These are phyloP conservation scores for Lepidium aucheri DNA, from an alignment of 345 rosid species.

Conservation along the genomic window DNA sequence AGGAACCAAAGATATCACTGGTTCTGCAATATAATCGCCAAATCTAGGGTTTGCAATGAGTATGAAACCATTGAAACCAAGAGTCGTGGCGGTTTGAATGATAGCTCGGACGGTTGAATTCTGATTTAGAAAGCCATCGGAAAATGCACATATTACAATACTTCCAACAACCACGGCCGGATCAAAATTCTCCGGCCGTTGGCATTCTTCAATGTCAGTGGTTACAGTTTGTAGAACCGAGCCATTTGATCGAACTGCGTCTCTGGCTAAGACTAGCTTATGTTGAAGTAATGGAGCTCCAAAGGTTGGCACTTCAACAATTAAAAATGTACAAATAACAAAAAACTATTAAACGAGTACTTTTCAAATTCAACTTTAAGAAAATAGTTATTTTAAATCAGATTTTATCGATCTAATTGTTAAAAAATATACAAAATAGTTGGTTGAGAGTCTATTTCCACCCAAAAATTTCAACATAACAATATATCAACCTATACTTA, in stretches of 20 bases:
- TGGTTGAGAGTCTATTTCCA: too few relatives aligned
- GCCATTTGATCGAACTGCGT: constrained; percentile 39
- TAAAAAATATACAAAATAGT: too few relatives aligned
- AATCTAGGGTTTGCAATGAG: constrained; percentile 53
- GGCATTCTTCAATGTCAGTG: constrained; percentile 62
- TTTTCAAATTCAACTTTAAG: too few relatives aligned
- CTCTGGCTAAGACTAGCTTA: constrained; percentile 60
- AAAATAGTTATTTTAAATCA: too few relatives aligned
- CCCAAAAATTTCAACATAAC: too few relatives aligned
- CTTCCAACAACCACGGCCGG: constrained; percentile 40
- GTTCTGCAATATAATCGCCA: constrained; percentile 64
- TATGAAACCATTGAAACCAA: constrained; percentile 55
- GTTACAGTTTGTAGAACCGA: constrained; percentile 38
- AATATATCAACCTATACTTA: too few relatives aligned
- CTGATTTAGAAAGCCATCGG: constrained; percentile 55
- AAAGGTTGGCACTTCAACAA: constrained; percentile 45
- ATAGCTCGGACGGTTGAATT: constrained; percentile 54
- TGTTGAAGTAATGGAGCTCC: constrained; percentile 38
- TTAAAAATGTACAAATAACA: neutral
- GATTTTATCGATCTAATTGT: too few relatives aligned
- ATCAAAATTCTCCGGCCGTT: constrained; percentile 53
- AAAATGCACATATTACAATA: constrained; percentile 66
- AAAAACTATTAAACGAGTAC: too few relatives aligned
- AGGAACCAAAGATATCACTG: constrained; percentile 41
- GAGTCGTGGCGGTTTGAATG: constrained; percentile 46